Conservation (phyloP, 257 asterid species). For the Parsonsia alboflavescens region DNA sequence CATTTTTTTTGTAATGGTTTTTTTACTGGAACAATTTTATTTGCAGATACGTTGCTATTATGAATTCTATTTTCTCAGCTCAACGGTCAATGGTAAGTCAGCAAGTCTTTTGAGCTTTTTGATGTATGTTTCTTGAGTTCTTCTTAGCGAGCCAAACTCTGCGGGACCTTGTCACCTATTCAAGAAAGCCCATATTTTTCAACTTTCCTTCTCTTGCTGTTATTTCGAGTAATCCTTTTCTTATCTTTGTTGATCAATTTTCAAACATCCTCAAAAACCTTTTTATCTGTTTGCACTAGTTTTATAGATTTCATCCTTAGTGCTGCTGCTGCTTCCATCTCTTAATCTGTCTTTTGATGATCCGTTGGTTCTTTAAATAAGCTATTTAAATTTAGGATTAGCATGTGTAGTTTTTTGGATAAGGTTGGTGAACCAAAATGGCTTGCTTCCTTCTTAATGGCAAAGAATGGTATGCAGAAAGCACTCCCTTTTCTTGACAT, state of each 20-base stretch:
- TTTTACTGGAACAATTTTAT: constrained; percentile 20
- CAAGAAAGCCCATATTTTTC: neutral
- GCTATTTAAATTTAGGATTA: neutral
- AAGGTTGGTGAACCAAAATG: neutral
- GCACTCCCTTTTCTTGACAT: neutral
- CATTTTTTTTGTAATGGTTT: constrained; percentile 2
- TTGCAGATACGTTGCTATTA: constrained; percentile 88
- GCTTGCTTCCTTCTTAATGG: neutral
- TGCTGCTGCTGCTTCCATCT: neutral
- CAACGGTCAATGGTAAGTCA: constrained; percentile 76
- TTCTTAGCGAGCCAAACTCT: neutral
- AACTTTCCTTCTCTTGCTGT: neutral
- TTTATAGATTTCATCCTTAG: neutral
- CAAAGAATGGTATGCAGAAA: neutral
- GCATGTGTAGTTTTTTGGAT: too few relatives aligned
- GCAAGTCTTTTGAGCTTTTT: constrained; percentile 7
- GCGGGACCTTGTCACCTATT: neutral
- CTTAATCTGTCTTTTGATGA: neutral
- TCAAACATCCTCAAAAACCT: neutral
- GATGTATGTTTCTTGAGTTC: constrained; percentile 3
- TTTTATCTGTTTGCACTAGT: neutral
- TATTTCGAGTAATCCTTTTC: neutral
- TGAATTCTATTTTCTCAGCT: constrained; percentile 96
- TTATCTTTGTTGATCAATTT: neutral
- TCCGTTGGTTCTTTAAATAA: neutral